Percentiles rank a stretch among this genome's conserved stretches.
Evolutionary conservation across 2,329 filamentous ascomycete species (phyloP).

Genomic region (Fusarium sp.): DNA sequence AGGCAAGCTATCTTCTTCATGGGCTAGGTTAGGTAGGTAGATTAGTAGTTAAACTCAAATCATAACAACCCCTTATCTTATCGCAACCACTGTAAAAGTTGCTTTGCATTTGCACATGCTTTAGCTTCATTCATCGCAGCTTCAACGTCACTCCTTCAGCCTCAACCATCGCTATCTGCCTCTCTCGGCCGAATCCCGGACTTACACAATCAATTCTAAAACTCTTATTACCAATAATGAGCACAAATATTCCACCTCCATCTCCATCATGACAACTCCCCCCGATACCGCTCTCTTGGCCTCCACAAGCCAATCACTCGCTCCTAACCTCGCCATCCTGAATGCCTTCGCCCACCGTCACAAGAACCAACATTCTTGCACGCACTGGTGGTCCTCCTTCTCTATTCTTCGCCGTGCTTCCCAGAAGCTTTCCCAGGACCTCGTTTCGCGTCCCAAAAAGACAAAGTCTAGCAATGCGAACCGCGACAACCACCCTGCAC

Average conservation of each 20-base stretch:
- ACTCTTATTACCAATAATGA: slow-evolving; percentile 14
- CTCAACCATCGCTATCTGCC: slow-evolving; percentile 6
- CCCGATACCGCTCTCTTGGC: slow-evolving; percentile 16
- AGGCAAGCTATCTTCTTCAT: not conserved
- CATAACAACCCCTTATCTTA: slow-evolving; percentile 21
- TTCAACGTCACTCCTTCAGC: slow-evolving; percentile 18
- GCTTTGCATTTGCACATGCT: not conserved
- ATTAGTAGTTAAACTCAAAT: not conserved
- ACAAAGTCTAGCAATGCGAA: slow-evolving; percentile 11
- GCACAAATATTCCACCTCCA: slow-evolving; percentile 1
- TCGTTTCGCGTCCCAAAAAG: slow-evolving; percentile 27
- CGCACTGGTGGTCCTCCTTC: slow-evolving; percentile 84
- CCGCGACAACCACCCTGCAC: slow-evolving; percentile 26
- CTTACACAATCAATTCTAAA: not conserved
- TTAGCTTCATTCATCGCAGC: slow-evolving; percentile 6
- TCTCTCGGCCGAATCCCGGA: slow-evolving; percentile 17
- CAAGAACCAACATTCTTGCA: slow-evolving; percentile 86
- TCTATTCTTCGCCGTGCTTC: slow-evolving; percentile 76
- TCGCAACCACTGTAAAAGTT: slow-evolving; percentile 20
- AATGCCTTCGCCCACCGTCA: slow-evolving; percentile 83
- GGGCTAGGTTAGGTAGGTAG: not conserved
- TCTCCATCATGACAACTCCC: slow-evolving; percentile 23
- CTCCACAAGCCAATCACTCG: slow-evolving; percentile 48
- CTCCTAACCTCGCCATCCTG: slow-evolving; percentile 65
- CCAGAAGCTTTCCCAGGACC: slow-evolving; percentile 59